Conservation (phyloP, 148 eudicot species). For the Camellia sinensis region DNA sequence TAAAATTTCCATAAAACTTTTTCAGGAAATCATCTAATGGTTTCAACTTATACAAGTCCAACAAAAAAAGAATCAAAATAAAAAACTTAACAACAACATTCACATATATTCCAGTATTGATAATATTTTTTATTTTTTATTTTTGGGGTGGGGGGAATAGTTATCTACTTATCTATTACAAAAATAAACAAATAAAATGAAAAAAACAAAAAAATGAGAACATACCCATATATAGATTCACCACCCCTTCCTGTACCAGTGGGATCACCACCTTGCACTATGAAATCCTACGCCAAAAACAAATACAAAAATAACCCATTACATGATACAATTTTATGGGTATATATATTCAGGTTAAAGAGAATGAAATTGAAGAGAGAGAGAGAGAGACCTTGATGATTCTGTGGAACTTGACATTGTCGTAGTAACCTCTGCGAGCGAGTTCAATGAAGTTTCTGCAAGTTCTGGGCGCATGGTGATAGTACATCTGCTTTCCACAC, state of each 20-base stretch:
- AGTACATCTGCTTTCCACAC: conserved; percentile 46
- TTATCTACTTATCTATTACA: neutral
- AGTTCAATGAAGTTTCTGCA: conserved; percentile 87
- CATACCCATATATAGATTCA: conserved; percentile 86
- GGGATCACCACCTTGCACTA: conserved; percentile 98
- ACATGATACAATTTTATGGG: neutral
- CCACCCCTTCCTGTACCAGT: conserved; percentile 97
- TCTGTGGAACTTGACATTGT: conserved; percentile 81
- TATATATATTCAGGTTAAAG: neutral
- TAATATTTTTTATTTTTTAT: too few relatives aligned
- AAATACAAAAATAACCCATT: too few relatives aligned
- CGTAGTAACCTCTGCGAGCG: conserved; percentile 81
- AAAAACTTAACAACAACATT: too few relatives aligned
- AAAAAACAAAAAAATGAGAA: neutral
- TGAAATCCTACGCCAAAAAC: conserved; percentile 59
- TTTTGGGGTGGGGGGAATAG: neutral
- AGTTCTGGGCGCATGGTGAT: conserved; percentile 90
- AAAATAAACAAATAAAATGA: neutral
- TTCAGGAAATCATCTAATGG: neutral
- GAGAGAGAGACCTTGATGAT: conserved; percentile 58
- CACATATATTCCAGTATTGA: too few relatives aligned
- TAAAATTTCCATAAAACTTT: neutral
- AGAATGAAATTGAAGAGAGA: neutral
- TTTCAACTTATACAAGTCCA: neutral
- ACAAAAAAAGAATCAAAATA: too few relatives aligned